Conservation (phyloP, 345 rosid species). For the Hirschfeldia incana region DNA sequence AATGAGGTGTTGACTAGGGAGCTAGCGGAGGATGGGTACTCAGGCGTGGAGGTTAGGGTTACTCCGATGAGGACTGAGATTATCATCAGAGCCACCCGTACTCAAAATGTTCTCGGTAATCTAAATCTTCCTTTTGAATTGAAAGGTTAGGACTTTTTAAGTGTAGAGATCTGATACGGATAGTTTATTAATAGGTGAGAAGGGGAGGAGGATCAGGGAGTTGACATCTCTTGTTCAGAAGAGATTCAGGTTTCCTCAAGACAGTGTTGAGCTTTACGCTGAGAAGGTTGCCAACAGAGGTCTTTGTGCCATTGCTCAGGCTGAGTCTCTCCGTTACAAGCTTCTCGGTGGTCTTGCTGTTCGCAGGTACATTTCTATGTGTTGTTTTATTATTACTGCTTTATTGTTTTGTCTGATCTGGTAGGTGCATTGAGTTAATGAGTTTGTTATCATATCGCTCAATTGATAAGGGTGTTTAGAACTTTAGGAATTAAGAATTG, state of each 20-base stretch:
- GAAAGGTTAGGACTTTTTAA: not conserved
- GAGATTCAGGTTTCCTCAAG: slow-evolving; percentile 1
- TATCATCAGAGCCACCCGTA: slow-evolving; percentile 85
- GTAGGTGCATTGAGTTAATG: not conserved
- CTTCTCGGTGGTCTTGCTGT: slow-evolving; percentile 94
- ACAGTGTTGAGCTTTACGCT: slow-evolving; percentile 5
- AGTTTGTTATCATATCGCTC: too few species aligned
- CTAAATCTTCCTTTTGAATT: not conserved
- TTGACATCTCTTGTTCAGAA: slow-evolving; percentile 63
- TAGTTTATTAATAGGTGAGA: slow-evolving; percentile 50
- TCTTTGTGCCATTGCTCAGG: slow-evolving; percentile 93
- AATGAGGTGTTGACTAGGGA: slow-evolving; percentile 75
- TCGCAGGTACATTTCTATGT: slow-evolving; percentile 25
- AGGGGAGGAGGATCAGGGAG: slow-evolving; percentile 80
- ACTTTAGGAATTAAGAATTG: too few species aligned
- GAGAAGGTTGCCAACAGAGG: slow-evolving; percentile 34
- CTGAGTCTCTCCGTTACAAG: slow-evolving; percentile 87
- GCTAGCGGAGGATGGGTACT: slow-evolving; percentile 93
- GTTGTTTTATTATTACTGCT: not conserved
- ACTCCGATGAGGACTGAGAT: slow-evolving; percentile 92
- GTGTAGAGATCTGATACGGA: not conserved
- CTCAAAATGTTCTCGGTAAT: slow-evolving; percentile 80
- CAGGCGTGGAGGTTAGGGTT: slow-evolving; percentile 85
- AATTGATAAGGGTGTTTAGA: too few species aligned
- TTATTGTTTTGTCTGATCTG: not conserved